Evolutionary conservation across 371 early-diverging fungal species (phyloP).

Genomic region (Dichotomocladium elegans): DNA sequence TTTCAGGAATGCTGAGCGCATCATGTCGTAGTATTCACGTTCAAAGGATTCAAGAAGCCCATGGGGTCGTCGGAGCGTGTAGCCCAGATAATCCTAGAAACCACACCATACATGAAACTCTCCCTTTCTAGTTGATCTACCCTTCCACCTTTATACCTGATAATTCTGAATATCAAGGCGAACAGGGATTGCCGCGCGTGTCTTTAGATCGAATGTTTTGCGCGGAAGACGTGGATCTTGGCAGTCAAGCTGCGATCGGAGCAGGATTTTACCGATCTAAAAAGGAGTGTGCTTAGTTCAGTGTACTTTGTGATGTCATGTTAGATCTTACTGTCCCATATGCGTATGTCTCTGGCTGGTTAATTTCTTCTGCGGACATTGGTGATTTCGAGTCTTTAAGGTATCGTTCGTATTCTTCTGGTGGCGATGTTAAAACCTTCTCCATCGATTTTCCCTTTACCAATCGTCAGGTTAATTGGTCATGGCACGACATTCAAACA

Average conservation of each 20-base stretch:
- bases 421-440: constrained; percentile 69
- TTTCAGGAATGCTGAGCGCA: constrained; percentile 82
- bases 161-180: constrained; percentile 81
- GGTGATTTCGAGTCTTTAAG: constrained; percentile 50
- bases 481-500: too few relatives aligned
- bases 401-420: constrained; percentile 62
- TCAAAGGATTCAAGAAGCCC: constrained; percentile 84
- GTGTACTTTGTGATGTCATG: background rate
- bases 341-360: constrained; percentile 49
- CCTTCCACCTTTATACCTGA: too few relatives aligned
- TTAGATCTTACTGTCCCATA: constrained; percentile 35
- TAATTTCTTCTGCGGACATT: constrained; percentile 32
- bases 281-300: background rate
- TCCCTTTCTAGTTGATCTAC: too few relatives aligned
- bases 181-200: constrained; percentile 82
- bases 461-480: too few relatives aligned
- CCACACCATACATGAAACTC: too few relatives aligned
- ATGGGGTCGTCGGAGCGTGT: constrained; percentile 48
- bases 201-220: constrained; percentile 90
- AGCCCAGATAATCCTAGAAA: constrained; percentile 50
- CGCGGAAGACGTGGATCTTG: constrained; percentile 70
- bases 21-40: constrained; percentile 94
- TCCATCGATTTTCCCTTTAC: constrained; percentile 83
- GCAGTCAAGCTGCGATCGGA: constrained; percentile 93
- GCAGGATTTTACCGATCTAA: constrained; percentile 60